phyloP scores from a whole-genome alignment of 2,329 filamentous ascomycete genomes.

The Penicillium decumbens region DNA sequence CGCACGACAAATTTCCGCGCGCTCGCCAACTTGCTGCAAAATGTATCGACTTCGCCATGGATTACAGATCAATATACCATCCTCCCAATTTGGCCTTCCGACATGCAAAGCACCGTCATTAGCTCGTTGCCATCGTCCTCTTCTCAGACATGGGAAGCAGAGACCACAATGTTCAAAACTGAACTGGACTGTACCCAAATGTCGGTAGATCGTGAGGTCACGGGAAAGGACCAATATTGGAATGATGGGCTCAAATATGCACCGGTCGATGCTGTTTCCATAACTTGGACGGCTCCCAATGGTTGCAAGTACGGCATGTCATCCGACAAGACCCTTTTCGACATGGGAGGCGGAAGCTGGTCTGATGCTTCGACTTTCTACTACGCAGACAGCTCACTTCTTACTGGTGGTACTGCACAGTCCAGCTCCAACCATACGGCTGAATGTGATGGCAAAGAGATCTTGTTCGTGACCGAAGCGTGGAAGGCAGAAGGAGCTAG shows the following conservation, averaged over 20 bases:
- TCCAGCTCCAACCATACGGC: constrained; percentile 3
- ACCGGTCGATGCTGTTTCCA: background rate
- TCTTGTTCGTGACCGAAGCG: constrained; percentile 10
- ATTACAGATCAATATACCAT: constrained; percentile 25
- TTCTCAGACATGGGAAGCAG: constrained; percentile 12
- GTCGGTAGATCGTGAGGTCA: constrained; percentile 1
- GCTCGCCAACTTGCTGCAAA: constrained; percentile 22
- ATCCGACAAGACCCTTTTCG: background rate
- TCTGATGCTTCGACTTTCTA: constrained; percentile 13
- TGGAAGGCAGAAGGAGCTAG: constrained; percentile 1
- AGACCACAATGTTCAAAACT: constrained; percentile 18
- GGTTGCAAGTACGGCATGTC: constrained; percentile 13
- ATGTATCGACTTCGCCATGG: constrained; percentile 28
- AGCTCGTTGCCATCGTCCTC: constrained; percentile 5
- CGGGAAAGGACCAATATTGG: background rate
- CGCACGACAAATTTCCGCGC: constrained; percentile 23
- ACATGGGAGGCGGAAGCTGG: constrained; percentile 15
- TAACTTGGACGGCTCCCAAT: constrained; percentile 8
- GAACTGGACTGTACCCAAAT: constrained; percentile 16
- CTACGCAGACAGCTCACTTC: background rate
- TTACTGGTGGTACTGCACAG: background rate
- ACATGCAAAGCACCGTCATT: background rate
- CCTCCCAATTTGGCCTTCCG: constrained; percentile 24
- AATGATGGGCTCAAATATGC: background rate
- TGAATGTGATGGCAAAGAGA: constrained; percentile 6